A percentile compares a stretch with the other conserved stretches of the same genome.
phyloP scores from a whole-genome alignment of 306 rosid genomes.

The Ochetophila trinervis region DNA sequence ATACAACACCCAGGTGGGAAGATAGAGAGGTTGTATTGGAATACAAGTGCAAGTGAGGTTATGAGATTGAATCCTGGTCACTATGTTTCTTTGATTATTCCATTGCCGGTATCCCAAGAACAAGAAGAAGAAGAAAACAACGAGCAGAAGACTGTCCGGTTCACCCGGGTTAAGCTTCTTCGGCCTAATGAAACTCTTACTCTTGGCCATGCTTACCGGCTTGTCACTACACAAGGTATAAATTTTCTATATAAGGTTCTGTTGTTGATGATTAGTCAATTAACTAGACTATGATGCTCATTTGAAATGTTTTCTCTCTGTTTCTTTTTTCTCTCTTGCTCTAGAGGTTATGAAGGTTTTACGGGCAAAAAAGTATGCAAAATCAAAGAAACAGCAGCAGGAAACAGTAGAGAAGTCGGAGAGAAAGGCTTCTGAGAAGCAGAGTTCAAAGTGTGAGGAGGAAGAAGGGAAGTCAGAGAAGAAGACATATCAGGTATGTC shows the following conservation, averaged over 20 bases:
- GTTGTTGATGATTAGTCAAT: neutral
- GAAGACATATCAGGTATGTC: conserved; percentile 47
- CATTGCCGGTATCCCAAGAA: conserved; percentile 59
- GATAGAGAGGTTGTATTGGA: conserved; percentile 81
- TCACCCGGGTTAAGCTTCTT: conserved; percentile 94
- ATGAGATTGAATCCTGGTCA: conserved; percentile 89
- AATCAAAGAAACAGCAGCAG: conserved; percentile 54
- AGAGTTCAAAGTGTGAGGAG: conserved; percentile 41
- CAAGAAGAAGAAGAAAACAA: conserved; percentile 17
- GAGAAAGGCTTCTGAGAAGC: conserved; percentile 22
- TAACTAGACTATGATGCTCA: too few species aligned
- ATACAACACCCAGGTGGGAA: conserved; percentile 91
- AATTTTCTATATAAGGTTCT: neutral
- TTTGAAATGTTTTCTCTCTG: neutral
- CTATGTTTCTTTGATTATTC: conserved; percentile 87
- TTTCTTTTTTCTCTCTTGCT: conserved; percentile 19
- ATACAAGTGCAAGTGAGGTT: conserved; percentile 72
- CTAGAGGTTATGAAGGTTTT: conserved; percentile 87
- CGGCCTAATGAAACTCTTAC: conserved; percentile 81
- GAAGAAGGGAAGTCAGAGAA: conserved; percentile 30
- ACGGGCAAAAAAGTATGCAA: conserved; percentile 78
- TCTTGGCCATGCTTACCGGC: conserved; percentile 95
- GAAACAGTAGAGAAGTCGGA: conserved; percentile 33
- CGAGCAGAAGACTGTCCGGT: conserved; percentile 46
- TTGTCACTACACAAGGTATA: conserved; percentile 80